Conservation (phyloP, 2,329 filamentous ascomycete species). For the Xylariaceae sp. region DNA sequence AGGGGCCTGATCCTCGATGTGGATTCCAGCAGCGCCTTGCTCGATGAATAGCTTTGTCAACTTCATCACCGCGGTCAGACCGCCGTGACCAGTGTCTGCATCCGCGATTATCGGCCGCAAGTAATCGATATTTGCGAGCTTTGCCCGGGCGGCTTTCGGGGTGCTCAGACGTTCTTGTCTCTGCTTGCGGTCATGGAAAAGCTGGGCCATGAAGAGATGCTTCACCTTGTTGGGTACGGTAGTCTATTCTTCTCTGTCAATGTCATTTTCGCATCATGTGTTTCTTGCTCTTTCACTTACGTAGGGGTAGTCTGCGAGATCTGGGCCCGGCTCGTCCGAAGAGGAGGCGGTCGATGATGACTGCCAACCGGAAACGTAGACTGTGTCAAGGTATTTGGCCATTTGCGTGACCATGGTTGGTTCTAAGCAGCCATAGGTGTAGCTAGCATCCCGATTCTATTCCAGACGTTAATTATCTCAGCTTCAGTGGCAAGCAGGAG, state of each 20-base stretch:
- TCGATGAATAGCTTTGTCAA: constrained; percentile 97
- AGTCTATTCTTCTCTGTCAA: constrained; percentile 54
- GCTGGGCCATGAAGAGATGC: constrained; percentile 95
- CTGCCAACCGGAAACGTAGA: constrained; percentile 99
- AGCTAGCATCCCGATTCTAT: constrained; percentile 79
- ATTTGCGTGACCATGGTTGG: constrained; percentile 99
- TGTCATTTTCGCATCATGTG: background rate
- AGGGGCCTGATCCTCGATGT: constrained; percentile 97
- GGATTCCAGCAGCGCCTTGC: constrained; percentile 93
- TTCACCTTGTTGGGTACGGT: constrained; percentile 98
- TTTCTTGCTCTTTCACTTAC: constrained; percentile 42
- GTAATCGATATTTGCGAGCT: constrained; percentile 81
- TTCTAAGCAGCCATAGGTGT: constrained; percentile 95
- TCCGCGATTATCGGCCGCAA: constrained; percentile 94
- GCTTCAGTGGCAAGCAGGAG: background rate
- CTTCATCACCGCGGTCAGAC: constrained; percentile 98
- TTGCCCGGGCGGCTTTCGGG: constrained; percentile 67
- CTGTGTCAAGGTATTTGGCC: constrained; percentile 97
- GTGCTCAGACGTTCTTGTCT: constrained; percentile 85
- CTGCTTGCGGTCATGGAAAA: constrained; percentile 99
- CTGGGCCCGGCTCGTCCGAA: constrained; percentile 92
- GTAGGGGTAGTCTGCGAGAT: constrained; percentile 96
- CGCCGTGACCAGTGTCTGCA: constrained; percentile 94
- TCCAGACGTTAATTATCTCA: constrained; percentile 4
- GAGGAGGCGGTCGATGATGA: constrained; percentile 93